phyloP scores from a whole-genome alignment of 192 early-diverging fungal species.

The Entophlyctis luteolus region DNA sequence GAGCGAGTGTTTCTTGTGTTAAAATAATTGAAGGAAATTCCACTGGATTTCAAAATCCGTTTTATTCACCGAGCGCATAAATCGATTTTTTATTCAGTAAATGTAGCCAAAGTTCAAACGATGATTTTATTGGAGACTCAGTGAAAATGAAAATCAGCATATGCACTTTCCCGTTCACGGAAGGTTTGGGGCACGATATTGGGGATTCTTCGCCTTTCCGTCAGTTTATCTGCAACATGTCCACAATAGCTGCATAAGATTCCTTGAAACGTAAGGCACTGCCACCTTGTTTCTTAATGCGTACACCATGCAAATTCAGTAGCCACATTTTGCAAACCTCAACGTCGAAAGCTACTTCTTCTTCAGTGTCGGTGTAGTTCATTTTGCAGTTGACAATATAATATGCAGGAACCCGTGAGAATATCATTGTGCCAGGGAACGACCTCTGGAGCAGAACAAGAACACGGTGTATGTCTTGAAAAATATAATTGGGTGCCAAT shows the following conservation, averaged over 20 bases:
- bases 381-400: conserved; percentile 51
- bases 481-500: conserved; percentile 42
- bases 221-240: conserved; percentile 24
- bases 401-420: conserved; percentile 38
- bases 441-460: conserved; percentile 32
- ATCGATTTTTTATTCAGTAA: too few species aligned
- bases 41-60: too few species aligned
- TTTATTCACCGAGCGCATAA: too few species aligned
- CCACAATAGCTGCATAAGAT: conserved; percentile 42
- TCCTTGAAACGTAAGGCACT: conserved; percentile 52
- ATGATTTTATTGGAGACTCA: too few species aligned
- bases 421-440: conserved; percentile 34
- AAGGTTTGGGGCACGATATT: too few species aligned
- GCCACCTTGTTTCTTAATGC: conserved; percentile 52
- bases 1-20: too few species aligned
- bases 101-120: too few species aligned
- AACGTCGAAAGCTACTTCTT: conserved; percentile 55
- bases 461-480: conserved; percentile 60
- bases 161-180: too few species aligned
- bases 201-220: too few species aligned
- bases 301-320: conserved; percentile 51
- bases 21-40: too few species aligned
- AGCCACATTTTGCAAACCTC: conserved; percentile 65
- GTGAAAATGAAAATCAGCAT: too few species aligned
- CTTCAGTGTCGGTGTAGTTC: conserved; percentile 17